Base-by-base conservation (phyloP, 176 grass and related monocot species). In the Eleusine indica region DNA sequence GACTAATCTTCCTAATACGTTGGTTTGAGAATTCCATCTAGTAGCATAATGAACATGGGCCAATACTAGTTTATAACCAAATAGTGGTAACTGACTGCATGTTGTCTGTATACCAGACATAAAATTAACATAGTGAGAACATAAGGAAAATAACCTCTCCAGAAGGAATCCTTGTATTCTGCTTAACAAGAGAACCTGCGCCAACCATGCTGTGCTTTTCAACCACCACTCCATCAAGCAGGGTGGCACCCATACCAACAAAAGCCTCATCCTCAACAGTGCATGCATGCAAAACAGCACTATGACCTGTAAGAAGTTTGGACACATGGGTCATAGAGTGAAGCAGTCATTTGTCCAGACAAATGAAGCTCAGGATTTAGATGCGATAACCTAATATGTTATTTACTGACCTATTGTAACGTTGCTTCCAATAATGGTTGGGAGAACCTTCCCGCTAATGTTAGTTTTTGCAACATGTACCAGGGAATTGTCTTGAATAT, bases 401-500 rank as follows among this genome's bases (percentile, higher is more conserved):
- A 43, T 41, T 41, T 73, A 97, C 86, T 83, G 76, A 94, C 96
- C 96, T 60, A 98, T 65, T 80, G 96, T 98, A 64, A 98, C 96
- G 0, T 88, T 95, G 84, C 87, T 88, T 77, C 96, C 96, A 37
- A 98, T 93, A 60, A 93, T 93, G 46, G 96, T 98, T 79, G 91
- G 96, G 39, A 95, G 88, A 22, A 95, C 91, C 73, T 95, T 98
- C 62, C 96, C 85, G 1, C 88, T 87, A 21, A 88, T 73, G 81
- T 93, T 98, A 80, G 88, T 41, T 88, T 86, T 98, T 63, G 96
- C 77, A 60, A 98, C 96, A 82, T 98, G 96, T 69, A 98, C 91
- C 42, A 98, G 89, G 44, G 96, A 84, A 85, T 98, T 98, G 82
- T 98, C 96, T 80, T 98, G 96, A 84, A 98, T 98, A 76, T 98